Evolutionary conservation across 1,284 basidiomycete species (phyloP), one percentile per base, ranked within the genome.

Genomic region (Prillingera fragicola): DNA sequence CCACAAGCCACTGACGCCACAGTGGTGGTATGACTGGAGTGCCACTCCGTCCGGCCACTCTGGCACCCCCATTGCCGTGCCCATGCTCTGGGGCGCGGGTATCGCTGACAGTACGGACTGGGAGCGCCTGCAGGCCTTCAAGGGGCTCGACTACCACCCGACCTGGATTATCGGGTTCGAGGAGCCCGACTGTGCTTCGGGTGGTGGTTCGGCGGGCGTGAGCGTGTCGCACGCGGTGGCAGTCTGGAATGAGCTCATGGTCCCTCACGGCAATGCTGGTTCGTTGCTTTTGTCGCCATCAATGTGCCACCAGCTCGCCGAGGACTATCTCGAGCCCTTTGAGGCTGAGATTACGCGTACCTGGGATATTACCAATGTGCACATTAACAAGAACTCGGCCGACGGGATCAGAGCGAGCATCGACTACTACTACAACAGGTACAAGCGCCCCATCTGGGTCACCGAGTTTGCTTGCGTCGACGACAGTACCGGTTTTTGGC

Each of bases 321-420:
- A 65, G 45, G 42, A 32, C 13, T 60, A 50, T 48, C 51, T 61
- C 19, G 38, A 24, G n/a, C 50, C 54, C 1, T 62, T 62, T 46
- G 25, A 42, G 29, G 24, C 47, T 9, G 32, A 7, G 12, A 55
- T 59, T 35, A 18, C 34, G 14, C 42, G 54, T 56, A 38, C 39
- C 28, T 57, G 50, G 44, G 57, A 61, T 43, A 45, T 60, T 38
- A 59, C 54, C 45, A 60, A 56, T 41, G 29, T 60, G 12, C 62
- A 62, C 50, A 57, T 65, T 52, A 59, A 59, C 51, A 59, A 59
- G 53, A 57, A 57, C 49, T 33, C 27, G 19, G 43, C 52, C 29
- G 56, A 32, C 23, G 59, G 56, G 19, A 53, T 57, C 43, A 38
- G 45, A 35, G 39, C 31, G 10, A 48, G 48, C 29, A 39, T 60